Evolutionary conservation across 306 rosid species (phyloP).

Genomic region (Lathyrus tuberosus): DNA sequence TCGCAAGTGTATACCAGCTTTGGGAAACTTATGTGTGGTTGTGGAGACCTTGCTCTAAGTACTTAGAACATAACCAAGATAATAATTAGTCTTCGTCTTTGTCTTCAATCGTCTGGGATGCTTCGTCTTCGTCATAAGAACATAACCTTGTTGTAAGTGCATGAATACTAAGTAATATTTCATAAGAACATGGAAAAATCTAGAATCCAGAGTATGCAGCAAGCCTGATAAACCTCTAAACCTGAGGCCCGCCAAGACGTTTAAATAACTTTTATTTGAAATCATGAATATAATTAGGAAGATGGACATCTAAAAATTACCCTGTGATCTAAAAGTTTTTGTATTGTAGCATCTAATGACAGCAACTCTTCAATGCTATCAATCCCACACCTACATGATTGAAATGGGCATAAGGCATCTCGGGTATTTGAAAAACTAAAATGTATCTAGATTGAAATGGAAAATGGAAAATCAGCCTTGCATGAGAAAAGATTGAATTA

Average conservation of each 20-base stretch:
- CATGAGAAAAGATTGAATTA: slow-evolving; percentile 41
- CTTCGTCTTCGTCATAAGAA: too few relatives aligned
- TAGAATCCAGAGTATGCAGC: slow-evolving; percentile 20
- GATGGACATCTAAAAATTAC: slow-evolving; percentile 48
- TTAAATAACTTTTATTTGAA: slow-evolving; percentile 12
- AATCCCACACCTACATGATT: slow-evolving; percentile 48
- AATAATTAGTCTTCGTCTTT: too few relatives aligned
- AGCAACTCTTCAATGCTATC: slow-evolving; percentile 52
- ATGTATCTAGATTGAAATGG: slow-evolving; percentile 28
- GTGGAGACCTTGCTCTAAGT: too few relatives aligned
- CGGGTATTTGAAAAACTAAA: slow-evolving; percentile 35
- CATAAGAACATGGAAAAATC: slow-evolving; percentile 11
- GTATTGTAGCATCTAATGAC: slow-evolving; percentile 63
- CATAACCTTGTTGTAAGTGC: too few relatives aligned
- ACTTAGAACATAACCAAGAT: too few relatives aligned
- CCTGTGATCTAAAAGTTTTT: slow-evolving; percentile 64
- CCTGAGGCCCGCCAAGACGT: slow-evolving; percentile 5
- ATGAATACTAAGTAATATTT: slow-evolving; percentile 1
- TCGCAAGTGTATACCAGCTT: too few relatives aligned
- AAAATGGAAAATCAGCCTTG: slow-evolving; percentile 36
- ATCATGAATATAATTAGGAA: slow-evolving; percentile 27
- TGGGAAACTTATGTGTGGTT: too few relatives aligned
- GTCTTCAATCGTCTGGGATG: too few relatives aligned
- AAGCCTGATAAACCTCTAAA: slow-evolving; percentile 32
- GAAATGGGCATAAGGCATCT: slow-evolving; percentile 44